phyloP scores from a whole-genome alignment of 495 filamentous ascomycete genomes.

The Tuber indicum region DNA sequence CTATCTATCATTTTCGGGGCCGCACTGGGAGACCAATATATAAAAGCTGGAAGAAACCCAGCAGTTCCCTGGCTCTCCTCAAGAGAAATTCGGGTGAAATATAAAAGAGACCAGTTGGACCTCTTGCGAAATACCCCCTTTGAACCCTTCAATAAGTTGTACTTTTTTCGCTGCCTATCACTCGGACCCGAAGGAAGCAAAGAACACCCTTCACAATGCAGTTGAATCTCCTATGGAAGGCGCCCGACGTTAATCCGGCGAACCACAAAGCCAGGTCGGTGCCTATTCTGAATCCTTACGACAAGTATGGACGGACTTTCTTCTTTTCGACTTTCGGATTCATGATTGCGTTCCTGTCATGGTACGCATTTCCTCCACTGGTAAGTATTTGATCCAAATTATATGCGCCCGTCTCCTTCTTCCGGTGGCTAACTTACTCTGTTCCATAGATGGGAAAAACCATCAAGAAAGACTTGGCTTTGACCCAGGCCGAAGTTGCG shows the following conservation, averaged over 20 bases:
- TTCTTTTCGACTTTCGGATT: constrained; percentile 95
- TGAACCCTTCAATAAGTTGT: background rate
- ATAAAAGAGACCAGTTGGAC: background rate
- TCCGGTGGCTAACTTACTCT: background rate
- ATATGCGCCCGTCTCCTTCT: background rate
- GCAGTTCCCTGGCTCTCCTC: background rate
- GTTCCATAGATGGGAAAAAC: constrained; percentile 59
- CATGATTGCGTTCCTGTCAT: constrained; percentile 91
- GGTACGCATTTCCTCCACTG: constrained; percentile 79
- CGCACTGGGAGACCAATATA: background rate
- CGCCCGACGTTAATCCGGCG: constrained; percentile 63
- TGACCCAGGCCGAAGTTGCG: constrained; percentile 64
- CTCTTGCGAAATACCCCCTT: background rate
- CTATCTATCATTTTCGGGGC: background rate
- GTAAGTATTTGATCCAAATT: constrained; percentile 47
- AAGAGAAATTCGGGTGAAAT: background rate
- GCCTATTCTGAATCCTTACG: constrained; percentile 70
- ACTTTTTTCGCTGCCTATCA: background rate
- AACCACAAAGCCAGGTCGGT: constrained; percentile 75
- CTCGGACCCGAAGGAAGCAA: background rate
- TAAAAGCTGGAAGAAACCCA: constrained; percentile 1
- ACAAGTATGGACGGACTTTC: constrained; percentile 81
- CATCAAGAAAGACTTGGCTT: constrained; percentile 68
- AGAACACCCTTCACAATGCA: background rate
- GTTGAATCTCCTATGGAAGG: constrained; percentile 50